Evolutionary conservation across 225 moss, liverwort and hornwort species (phyloP).

Genomic region (Marchantia paleacea): DNA sequence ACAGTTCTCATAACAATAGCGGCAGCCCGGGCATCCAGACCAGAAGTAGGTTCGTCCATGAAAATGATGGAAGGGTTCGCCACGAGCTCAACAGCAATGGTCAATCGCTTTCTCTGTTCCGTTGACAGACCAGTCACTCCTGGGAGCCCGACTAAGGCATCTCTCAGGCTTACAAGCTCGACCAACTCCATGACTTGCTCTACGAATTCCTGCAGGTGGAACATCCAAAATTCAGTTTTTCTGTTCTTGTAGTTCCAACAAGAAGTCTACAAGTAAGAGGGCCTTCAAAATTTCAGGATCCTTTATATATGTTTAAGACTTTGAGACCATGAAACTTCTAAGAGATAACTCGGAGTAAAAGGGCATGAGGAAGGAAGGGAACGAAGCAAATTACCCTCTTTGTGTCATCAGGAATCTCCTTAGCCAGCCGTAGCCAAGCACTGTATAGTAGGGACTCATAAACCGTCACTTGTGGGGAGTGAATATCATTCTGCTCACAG

Average conservation of each 20-base stretch:
- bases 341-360: background rate
- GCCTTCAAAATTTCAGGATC: background rate
- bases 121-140: constrained; percentile 67
- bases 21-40: constrained; percentile 70
- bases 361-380: background rate
- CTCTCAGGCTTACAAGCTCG: constrained; percentile 48
- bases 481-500: constrained; percentile 40
- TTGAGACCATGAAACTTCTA: too few relatives aligned
- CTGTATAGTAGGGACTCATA: constrained; percentile 32
- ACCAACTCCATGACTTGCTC: constrained; percentile 69
- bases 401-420: constrained; percentile 8
- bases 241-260: background rate
- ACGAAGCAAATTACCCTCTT: background rate
- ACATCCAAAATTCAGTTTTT: too few relatives aligned
- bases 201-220: constrained; percentile 54
- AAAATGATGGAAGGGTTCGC: constrained; percentile 92
- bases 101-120: constrained; percentile 70
- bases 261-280: background rate
- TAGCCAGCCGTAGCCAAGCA: constrained; percentile 33
- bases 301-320: too few relatives aligned
- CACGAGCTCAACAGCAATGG: constrained; percentile 88
- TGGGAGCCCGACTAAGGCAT: constrained; percentile 57
- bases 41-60: constrained; percentile 77
- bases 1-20: constrained; percentile 75
- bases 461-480: constrained; percentile 39